These are phyloP conservation scores for Boletus sp. DNA, from an alignment of 1,284 basidiomycete species.

Conservation along the genomic window DNA sequence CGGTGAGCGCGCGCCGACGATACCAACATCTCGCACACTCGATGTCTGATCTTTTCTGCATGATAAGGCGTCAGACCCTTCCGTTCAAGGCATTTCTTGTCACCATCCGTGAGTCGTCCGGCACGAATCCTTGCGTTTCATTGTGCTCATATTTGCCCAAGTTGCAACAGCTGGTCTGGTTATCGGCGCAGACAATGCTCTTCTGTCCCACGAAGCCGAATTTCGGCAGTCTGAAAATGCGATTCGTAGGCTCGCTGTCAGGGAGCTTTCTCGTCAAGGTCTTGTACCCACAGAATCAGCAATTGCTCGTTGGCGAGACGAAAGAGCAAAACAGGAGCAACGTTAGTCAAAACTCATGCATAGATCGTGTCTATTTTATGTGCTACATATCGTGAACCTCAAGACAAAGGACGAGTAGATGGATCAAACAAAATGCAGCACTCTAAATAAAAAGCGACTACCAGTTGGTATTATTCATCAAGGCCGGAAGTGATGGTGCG, in stretches of 20 bases:
- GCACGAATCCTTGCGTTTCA: not conserved
- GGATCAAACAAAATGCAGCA: conserved; percentile 17
- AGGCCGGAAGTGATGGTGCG: not conserved
- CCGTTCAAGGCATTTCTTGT: conserved; percentile 79
- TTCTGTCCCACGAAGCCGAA: conserved; percentile 67
- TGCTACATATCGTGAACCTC: conserved; percentile 12
- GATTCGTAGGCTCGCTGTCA: conserved; percentile 69
- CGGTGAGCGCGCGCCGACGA: conserved; percentile 43
- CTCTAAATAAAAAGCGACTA: conserved; percentile 13
- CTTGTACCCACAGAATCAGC: conserved; percentile 80
- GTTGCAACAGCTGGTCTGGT: conserved; percentile 69
- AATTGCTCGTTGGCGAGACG: conserved; percentile 75
- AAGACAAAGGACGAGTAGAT: not conserved
- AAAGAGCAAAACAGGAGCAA: conserved; percentile 29
- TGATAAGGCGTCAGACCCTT: conserved; percentile 68
- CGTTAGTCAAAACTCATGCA: conserved; percentile 1
- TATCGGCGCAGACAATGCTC: conserved; percentile 72
- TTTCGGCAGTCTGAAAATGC: conserved; percentile 66
- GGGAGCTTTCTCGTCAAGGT: conserved; percentile 72
- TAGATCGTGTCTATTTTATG: conserved; percentile 7
- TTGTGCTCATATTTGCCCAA: conserved; percentile 24
- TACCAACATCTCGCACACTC: not conserved
- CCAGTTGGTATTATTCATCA: not conserved
- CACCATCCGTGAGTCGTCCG: conserved; percentile 48
- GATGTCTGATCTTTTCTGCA: not conserved